Base-by-base conservation (phyloP, 2,329 filamentous ascomycete genomes). In the Xylariaceae sp. region DNA sequence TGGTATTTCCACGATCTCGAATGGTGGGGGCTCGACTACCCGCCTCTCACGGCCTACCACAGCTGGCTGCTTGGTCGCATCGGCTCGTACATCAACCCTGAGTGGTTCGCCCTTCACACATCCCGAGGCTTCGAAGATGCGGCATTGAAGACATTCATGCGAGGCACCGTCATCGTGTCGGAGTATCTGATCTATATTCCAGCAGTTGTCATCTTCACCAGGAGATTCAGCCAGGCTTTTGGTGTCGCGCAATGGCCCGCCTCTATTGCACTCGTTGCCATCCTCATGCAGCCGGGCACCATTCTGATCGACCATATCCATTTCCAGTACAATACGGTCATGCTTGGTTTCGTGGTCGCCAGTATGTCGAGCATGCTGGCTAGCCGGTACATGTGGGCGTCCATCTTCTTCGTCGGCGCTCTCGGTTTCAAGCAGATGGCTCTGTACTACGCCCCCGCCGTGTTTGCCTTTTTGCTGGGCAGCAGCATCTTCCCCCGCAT, bases 391-490 rank as follows among this genome's bases (percentile, higher is more conserved):
- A 82, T 95, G 62, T 97, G 93, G 92, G 85, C 90, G 30, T 92
- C 90, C 63, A 84, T 96, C 60, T 96, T 96, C 77, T 99, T 99
- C 68, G 94, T 99, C 5, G 85, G 84, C 13, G 90, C 93, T 2
- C 79, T 99, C n/a, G 91, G 91, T 4, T 99, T 97, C 80, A 99
- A 99, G 79, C 94, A 99, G 74, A 99, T 99, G 95, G 93, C 93
- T 0, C 81, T 99, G 13, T 99, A 97, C 77, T 99, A 97, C 74
- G 92, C 95, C 2, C 92, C 95, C 11, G 87, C 88, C 17, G 87
- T 97, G 59, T 97, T 97, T 73, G 88, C 91, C 37, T 99, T 92
- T 70, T 85, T 99, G 1, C 79, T 97, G 0, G 94, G 93, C 7
- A 86, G 87, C 69, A 97, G 92, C 71, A 68, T 95, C n/a, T 88